These are phyloP conservation scores for Leccinum proliferum DNA, from an alignment of 1,284 basidiomycete species.

Conservation along the genomic window DNA sequence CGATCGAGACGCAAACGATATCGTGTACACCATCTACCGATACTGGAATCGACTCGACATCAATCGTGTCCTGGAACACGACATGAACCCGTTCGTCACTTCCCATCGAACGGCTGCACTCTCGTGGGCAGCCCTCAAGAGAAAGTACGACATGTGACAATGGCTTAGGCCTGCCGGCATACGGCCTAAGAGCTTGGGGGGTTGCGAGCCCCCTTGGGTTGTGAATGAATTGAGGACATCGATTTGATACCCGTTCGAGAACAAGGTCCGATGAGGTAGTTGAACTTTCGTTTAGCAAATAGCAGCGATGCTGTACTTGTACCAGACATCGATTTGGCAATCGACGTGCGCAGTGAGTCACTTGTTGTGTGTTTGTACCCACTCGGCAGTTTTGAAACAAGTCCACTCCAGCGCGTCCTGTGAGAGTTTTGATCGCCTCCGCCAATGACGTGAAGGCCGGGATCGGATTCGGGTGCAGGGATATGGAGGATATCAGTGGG, in stretches of 20 bases:
- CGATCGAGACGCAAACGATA: conserved; percentile 69
- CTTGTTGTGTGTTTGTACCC: not conserved
- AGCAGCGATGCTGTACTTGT: conserved; percentile 19
- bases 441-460: too few relatives aligned
- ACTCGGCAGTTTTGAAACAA: not conserved
- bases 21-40: conserved; percentile 56
- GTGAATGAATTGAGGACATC: conserved; percentile 12
- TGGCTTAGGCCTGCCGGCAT: not conserved
- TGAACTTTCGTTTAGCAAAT: conserved; percentile 8
- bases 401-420: too few relatives aligned
- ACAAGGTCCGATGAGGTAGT: conserved; percentile 13
- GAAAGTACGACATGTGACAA: conserved; percentile 55
- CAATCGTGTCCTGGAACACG: conserved; percentile 73
- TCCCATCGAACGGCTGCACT: conserved; percentile 49
- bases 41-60: conserved; percentile 77
- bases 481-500: too few relatives aligned
- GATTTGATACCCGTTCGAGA: conserved; percentile 22
- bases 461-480: too few relatives aligned
- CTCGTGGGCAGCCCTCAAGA: conserved; percentile 64
- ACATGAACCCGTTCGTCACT: conserved; percentile 69
- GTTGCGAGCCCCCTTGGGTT: not conserved
- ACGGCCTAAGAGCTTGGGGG: not conserved
- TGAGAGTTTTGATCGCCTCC: not conserved
- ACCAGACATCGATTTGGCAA: conserved; percentile 10
- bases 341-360: conserved; percentile 3